Evolutionary conservation across 2,329 filamentous ascomycete genomes (phyloP).

Genomic region (Paecilomyces formosus): DNA sequence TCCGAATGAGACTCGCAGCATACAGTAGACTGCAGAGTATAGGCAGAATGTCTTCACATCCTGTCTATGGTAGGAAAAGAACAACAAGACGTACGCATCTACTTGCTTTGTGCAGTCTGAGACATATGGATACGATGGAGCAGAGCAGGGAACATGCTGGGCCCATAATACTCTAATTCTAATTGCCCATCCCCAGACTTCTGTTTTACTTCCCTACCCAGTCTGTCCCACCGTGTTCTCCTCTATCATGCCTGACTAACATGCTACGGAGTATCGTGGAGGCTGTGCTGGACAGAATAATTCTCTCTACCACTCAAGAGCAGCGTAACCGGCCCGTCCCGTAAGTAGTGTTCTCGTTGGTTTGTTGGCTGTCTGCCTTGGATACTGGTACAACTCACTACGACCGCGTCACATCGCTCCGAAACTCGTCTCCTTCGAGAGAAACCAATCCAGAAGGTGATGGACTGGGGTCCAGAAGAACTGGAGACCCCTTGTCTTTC

Average conservation of each 20-base stretch:
- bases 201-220: not conserved
- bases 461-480: too few species aligned
- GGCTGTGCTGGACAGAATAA: not conserved
- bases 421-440: too few species aligned
- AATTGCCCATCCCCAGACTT: not conserved
- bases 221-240: too few species aligned
- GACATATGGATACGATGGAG: too few species aligned
- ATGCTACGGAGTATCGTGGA: not conserved
- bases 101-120: too few species aligned
- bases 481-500: too few species aligned
- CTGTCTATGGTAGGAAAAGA: not conserved
- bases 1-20: not conserved
- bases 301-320: not conserved
- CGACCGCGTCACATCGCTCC: too few species aligned
- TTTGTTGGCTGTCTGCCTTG: not conserved
- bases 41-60: too few species aligned
- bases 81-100: not conserved
- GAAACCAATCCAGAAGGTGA: too few species aligned
- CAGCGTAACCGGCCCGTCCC: not conserved
- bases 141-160: too few species aligned
- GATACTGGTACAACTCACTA: too few species aligned
- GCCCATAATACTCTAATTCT: not conserved
- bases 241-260: not conserved
- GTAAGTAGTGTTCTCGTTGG: not conserved
- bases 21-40: too few species aligned